Evolutionary conservation across 2,329 filamentous ascomycete species (phyloP).

Genomic region (Beauveria varroae): DNA sequence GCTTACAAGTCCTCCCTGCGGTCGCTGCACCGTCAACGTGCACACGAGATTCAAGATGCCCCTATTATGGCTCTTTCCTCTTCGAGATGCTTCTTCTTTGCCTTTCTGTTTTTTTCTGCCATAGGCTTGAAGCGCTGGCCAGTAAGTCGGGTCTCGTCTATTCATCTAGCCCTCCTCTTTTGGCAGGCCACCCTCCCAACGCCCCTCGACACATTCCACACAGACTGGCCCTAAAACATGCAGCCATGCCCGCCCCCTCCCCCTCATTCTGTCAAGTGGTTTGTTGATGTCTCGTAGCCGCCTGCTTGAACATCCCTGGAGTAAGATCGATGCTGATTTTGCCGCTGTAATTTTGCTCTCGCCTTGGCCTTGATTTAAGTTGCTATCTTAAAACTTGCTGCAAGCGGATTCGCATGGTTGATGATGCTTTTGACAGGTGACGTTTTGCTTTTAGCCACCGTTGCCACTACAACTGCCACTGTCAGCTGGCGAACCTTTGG

Average conservation of each 20-base stretch:
- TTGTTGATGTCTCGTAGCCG: not conserved
- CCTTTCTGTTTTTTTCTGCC: not conserved
- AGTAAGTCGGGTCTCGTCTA: too few relatives aligned
- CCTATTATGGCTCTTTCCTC: too few relatives aligned
- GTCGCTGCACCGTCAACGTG: too few relatives aligned
- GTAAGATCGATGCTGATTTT: not conserved
- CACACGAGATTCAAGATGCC: too few relatives aligned
- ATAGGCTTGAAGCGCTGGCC: too few relatives aligned
- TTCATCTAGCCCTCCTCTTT: not conserved
- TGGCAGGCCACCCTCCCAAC: not conserved
- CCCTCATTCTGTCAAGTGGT: not conserved
- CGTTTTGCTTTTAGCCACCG: not conserved
- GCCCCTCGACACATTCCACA: not conserved
- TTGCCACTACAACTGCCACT: not conserved
- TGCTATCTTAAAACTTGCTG: not conserved
- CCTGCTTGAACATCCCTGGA: not conserved
- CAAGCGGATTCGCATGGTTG: not conserved
- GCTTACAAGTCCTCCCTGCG: too few relatives aligned
- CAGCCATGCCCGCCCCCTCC: not conserved
- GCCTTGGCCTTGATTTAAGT: too few relatives aligned
- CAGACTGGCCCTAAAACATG: not conserved
- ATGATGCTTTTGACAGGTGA: not conserved
- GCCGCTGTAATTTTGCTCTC: too few relatives aligned
- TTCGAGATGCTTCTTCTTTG: not conserved
- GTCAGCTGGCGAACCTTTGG: not conserved